Base-by-base conservation (phyloP, 805 yeast genomes). In the Sugiyamaella chiloensis region DNA sequence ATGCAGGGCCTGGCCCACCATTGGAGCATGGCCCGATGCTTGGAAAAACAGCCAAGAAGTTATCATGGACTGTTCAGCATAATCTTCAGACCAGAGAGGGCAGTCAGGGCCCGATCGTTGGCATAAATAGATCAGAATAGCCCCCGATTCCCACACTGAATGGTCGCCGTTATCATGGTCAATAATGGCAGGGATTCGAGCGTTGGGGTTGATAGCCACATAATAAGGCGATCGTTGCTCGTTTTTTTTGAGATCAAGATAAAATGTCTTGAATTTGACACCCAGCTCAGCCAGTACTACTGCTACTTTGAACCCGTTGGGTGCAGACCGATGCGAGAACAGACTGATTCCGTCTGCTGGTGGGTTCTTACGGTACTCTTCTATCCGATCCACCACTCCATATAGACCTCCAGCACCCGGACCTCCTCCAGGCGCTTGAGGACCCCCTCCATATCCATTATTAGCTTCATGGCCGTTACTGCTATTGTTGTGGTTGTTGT, bases 1-100 rank as follows among this genome's bases (percentile, higher is more conserved):
- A 70, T 91, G 97, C 57, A 91, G 74, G 6, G 97, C 96, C 67
- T 90, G 97, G 16, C 97, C 97, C 58, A 90, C 86, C 96, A 90
- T 90, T n/a, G 97, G 96, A 0, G 97, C 96, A 64, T 89, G 97
- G 5, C 98, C 97, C 3, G 95, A 85, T 2, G 96, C 88, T 68
- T 90, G 98, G 73, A 90, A 90, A 61, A 87, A 90, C 31, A 91
- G 73, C 96, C 97, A 90, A 5, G 89, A 79, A 51, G 80, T 76
- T 49, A 90, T 87, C 63, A 85, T 91, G 2, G 90, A 75, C 69
- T 88, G 96, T 54, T 87, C 96, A 11, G 79, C 73, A 45, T 84
- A 63, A 60, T 83, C 84, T 45, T 79, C 82, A 2, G 95, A 81
- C 88, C 95, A 91, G 46, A 88, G 75, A 7, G 86, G 73, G 58